Evolutionary conservation across 1,284 basidiomycete species (phyloP).

Genomic region (Irpex sp.): DNA sequence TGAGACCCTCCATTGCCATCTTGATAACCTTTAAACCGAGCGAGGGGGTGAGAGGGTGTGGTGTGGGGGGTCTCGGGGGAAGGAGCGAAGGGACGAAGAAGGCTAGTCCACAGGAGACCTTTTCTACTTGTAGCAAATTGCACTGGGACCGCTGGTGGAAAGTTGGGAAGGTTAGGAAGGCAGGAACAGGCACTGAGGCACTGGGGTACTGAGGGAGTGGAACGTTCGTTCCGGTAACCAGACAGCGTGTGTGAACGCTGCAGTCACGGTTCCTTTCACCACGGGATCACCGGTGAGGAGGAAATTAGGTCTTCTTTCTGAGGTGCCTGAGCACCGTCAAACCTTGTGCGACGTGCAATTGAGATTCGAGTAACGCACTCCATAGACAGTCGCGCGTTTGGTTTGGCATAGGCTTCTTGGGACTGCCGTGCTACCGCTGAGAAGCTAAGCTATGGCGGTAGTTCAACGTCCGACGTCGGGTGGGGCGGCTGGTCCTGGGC

Average conservation of each 20-base stretch:
- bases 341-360: background rate
- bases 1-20: background rate
- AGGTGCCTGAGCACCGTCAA: background rate
- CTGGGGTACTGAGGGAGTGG: no score
- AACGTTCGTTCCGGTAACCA: no score
- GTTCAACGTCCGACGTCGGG: background rate
- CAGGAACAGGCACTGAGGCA: no score
- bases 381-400: background rate
- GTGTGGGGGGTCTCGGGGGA: background rate
- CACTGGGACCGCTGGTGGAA: background rate
- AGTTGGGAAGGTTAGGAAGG: background rate
- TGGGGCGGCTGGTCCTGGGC: background rate
- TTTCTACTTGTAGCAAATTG: no score
- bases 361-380: background rate
- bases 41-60: no score
- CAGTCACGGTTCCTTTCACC: no score
- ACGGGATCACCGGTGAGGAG: no score
- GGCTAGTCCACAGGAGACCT: background rate
- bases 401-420: background rate
- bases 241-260: no score
- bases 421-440: background rate
- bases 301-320: no score
- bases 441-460: background rate
- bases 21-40: no score
- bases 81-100: background rate